Evolutionary conservation across 2,329 filamentous ascomycete genomes (phyloP).

Genomic region (Corinectria fuckeliana): DNA sequence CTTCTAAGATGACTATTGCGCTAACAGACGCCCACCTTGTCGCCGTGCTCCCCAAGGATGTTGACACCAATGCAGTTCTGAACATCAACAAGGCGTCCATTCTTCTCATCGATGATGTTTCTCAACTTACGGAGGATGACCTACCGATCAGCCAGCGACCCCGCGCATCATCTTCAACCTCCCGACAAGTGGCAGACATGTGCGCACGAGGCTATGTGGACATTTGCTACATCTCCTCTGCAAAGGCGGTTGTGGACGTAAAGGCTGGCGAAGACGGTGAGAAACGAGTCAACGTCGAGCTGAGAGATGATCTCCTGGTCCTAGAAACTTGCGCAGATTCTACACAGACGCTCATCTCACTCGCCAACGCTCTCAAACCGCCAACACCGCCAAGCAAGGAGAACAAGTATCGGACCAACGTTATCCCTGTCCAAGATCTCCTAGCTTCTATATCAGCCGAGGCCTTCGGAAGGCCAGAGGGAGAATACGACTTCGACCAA

Average conservation of each 20-base stretch:
- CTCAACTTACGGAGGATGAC: constrained; percentile 35
- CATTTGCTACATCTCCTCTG: constrained; percentile 85
- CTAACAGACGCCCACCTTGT: constrained; percentile 78
- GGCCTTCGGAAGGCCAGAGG: constrained; percentile 71
- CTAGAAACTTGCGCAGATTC: constrained; percentile 97
- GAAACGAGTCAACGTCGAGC: constrained; percentile 77
- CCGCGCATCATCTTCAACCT: constrained; percentile 46
- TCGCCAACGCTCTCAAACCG: constrained; percentile 81
- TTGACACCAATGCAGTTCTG: constrained; percentile 67
- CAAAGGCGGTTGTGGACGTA: constrained; percentile 71
- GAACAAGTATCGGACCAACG: constrained; percentile 84
- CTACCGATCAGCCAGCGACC: constrained; percentile 26
- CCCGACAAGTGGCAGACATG: constrained; percentile 61
- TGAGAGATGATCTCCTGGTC: constrained; percentile 85
- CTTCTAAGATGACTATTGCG: constrained; percentile 79
- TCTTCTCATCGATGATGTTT: constrained; percentile 79
- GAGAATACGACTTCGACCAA: constrained; percentile 67
- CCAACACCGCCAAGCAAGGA: constrained; percentile 83
- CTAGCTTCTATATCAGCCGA: constrained; percentile 90
- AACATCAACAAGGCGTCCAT: constrained; percentile 82
- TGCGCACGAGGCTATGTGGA: constrained; percentile 79
- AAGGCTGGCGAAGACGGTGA: constrained; percentile 59
- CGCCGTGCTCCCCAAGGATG: constrained; percentile 69
- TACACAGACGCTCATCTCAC: constrained; percentile 84
- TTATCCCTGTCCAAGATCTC: constrained; percentile 86